Evolutionary conservation across 164 flowering plant genomes (phyloP).

Genomic region (Cinnamomum micranthum): DNA sequence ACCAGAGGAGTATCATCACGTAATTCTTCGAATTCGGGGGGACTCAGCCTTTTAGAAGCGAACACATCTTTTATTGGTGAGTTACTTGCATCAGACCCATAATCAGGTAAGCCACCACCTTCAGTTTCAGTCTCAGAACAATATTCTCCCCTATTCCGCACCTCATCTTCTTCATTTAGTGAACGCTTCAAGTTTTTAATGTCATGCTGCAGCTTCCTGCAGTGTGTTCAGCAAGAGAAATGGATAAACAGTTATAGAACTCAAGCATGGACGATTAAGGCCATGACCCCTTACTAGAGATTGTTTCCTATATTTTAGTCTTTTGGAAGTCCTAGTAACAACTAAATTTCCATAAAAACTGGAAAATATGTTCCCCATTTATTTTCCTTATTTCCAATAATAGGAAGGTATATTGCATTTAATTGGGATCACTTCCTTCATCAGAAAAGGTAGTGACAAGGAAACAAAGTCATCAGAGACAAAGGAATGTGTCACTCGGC

Average conservation of each 20-base stretch:
- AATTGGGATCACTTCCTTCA: too few species aligned
- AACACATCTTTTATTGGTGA: conserved; percentile 28
- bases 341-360: too few species aligned
- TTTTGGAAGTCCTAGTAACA: too few species aligned
- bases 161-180: conserved; percentile 23
- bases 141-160: conserved; percentile 28
- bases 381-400: too few species aligned
- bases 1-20: conserved; percentile 52
- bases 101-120: conserved; percentile 34
- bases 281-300: too few species aligned
- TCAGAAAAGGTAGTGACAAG: too few species aligned
- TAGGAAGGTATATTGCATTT: too few species aligned
- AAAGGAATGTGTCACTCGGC: too few species aligned
- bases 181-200: conserved; percentile 55
- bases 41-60: conserved; percentile 17
- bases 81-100: conserved; percentile 27
- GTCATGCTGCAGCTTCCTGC: conserved; percentile 58
- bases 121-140: conserved; percentile 90
- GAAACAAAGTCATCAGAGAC: too few species aligned
- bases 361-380: too few species aligned
- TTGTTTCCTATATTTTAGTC: too few species aligned
- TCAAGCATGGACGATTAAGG: not conserved
- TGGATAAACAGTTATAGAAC: not conserved
- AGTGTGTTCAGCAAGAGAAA: conserved; percentile 2
- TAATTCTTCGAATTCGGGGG: conserved; percentile 27